Evolutionary conservation across 768 basidiomycete genomes (phyloP), one percentile per base, ranked within the genome.

Genomic region (Suillus luteus): DNA sequence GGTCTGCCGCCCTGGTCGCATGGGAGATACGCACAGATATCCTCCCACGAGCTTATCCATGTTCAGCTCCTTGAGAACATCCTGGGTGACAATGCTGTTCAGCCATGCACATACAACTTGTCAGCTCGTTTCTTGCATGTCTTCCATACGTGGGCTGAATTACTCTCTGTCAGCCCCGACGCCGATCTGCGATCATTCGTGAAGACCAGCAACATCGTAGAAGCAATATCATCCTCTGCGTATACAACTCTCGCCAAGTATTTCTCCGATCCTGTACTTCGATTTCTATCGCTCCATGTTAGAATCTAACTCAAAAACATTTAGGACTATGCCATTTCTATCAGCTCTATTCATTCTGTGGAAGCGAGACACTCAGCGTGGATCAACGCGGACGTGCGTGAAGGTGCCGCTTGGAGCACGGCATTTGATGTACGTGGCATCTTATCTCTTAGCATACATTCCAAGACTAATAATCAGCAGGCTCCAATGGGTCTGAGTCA

Each of bases 291-390:
- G 71, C 71, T 33, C 73, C 73, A 27, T 76, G 67, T 52, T 5
- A 64, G 63, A n/a, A 48, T 54, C 5, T 7, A 46, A 8, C 61
- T 37, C 43, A 2, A 60, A 55, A 65, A 5, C 2, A 27, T 62
- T 19, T 35, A 78, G 63, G 76, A 72, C 24, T 82, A 81, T 71
- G 69, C 85, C n/a, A 81, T 83, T 33, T 83, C 81, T 19, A 85
- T 85, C 7, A 87, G 81, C 5, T 79, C 80, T 59, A 83, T 90
- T 66, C 79, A 87, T 54, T 77, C 85, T 17, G 82, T 82, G 60
- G 87, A 91, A 69, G 81, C 86, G 27, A 82, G 87, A 40, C 89
- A 90, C 62, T 80, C 85, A n/a, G 77, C 82, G 1, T 91, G 87
- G 87, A 73, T 90, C 41, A 77, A 80, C 65, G 80, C 82, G 1